Percentiles rank a stretch among this genome's conserved stretches.
phyloP scores from a whole-genome alignment of 257 asterid genomes.

The Solanum bulbocastanum region DNA sequence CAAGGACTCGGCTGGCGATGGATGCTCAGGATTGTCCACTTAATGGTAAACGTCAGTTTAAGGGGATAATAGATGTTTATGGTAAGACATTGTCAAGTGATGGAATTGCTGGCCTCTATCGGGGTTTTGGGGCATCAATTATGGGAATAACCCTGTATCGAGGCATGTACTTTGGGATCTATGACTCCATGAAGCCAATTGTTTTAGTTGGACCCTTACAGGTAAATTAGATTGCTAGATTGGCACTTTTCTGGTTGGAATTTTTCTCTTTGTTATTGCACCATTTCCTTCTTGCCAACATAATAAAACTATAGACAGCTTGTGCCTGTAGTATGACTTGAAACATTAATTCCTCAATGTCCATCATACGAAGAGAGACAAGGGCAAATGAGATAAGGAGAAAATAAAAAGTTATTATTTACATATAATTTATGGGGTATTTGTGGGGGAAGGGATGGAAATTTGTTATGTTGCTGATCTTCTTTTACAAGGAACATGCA shows the following conservation, averaged over 20 bases:
- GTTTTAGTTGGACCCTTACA: conserved; percentile 77
- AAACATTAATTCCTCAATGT: not conserved
- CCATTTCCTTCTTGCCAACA: not conserved
- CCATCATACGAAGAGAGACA: not conserved
- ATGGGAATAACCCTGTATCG: conserved; percentile 86
- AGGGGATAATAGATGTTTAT: conserved; percentile 65
- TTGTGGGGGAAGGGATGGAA: not conserved
- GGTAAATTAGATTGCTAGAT: conserved; percentile 18
- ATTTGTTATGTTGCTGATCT: not conserved
- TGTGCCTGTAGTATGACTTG: not conserved
- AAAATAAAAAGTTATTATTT: not conserved
- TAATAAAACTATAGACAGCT: not conserved
- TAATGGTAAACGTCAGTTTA: conserved; percentile 23
- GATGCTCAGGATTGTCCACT: conserved; percentile 20
- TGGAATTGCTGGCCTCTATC: conserved; percentile 75
- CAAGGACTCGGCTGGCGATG: conserved; percentile 32
- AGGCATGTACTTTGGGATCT: conserved; percentile 96
- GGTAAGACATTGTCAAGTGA: conserved; percentile 65
- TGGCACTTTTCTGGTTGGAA: not conserved
- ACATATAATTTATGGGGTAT: not conserved
- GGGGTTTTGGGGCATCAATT: conserved; percentile 87
- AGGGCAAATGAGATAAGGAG: not conserved
- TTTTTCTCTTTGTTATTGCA: not conserved
- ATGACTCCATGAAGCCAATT: conserved; percentile 87
- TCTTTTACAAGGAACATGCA: not conserved